phyloP scores from a whole-genome alignment of 148 eudicot genomes.

The Dianthus caryophyllus region DNA sequence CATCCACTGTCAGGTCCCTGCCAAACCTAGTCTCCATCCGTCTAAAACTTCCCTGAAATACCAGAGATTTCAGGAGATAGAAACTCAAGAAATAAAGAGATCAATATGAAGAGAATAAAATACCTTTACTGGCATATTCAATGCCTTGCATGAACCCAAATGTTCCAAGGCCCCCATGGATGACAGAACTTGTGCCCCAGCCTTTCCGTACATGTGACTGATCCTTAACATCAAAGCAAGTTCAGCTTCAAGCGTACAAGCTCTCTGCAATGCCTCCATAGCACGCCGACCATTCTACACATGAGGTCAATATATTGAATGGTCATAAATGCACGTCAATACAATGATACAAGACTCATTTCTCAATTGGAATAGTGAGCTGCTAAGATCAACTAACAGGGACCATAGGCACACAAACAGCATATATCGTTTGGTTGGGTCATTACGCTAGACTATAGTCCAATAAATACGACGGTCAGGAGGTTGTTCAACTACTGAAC shows the following conservation, averaged over 20 bases:
- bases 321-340: conserved; percentile 6
- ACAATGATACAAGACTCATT: neutral
- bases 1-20: conserved; percentile 39
- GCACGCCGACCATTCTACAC: conserved; percentile 68
- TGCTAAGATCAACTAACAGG: neutral
- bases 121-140: conserved; percentile 74
- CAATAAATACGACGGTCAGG: neutral
- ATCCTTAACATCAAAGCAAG: conserved; percentile 80
- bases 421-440: neutral
- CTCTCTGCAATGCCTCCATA: conserved; percentile 73
- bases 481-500: neutral
- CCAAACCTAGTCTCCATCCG: conserved; percentile 47
- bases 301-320: neutral
- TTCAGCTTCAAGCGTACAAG: conserved; percentile 89
- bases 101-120: conserved; percentile 1
- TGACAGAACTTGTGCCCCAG: conserved; percentile 79
- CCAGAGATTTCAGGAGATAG: conserved; percentile 7
- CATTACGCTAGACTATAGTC: neutral
- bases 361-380: neutral
- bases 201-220: conserved; percentile 78
- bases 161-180: conserved; percentile 88
- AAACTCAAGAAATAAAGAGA: conserved; percentile 5
- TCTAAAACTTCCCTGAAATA: conserved; percentile 58
- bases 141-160: conserved; percentile 75
- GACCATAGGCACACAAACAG: neutral